A percentile compares a stretch with the other conserved stretches of the same genome.
Conservation (phyloP, 1,284 basidiomycete species). For the Malassezia equina region DNA sequence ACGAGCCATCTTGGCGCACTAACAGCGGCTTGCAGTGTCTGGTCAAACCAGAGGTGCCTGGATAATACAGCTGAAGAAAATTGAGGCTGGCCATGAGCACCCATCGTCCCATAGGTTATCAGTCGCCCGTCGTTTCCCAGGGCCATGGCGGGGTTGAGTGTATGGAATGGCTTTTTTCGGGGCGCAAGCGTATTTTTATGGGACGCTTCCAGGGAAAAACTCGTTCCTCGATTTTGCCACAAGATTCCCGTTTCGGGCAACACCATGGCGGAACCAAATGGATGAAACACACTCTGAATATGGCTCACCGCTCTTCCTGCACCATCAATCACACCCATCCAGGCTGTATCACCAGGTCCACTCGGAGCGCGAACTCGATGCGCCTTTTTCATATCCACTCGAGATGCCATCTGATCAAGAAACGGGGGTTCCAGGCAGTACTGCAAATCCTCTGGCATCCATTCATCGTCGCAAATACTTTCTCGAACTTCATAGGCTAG, state of each 20-base stretch:
- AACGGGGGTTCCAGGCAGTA: background rate
- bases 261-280: background rate
- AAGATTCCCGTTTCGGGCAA: background rate
- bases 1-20: background rate
- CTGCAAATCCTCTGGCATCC: background rate
- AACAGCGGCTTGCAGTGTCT: background rate
- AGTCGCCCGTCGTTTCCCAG: background rate
- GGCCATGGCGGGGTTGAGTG: slow-evolving; percentile 1
- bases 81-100: background rate
- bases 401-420: background rate
- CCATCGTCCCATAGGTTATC: background rate
- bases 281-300: slow-evolving; percentile 1
- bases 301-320: background rate
- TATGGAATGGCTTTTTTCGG: background rate
- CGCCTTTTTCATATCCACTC: background rate
- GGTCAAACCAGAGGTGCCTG: background rate
- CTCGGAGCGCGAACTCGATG: background rate
- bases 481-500: background rate
- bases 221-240: background rate
- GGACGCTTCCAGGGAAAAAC: background rate
- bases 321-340: background rate
- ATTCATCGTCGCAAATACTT: background rate
- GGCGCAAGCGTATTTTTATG: background rate
- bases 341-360: background rate
- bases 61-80: background rate